These are phyloP conservation scores for Daldinia bambusicola DNA, from an alignment of 495 filamentous ascomycete genomes.

Conservation along the genomic window DNA sequence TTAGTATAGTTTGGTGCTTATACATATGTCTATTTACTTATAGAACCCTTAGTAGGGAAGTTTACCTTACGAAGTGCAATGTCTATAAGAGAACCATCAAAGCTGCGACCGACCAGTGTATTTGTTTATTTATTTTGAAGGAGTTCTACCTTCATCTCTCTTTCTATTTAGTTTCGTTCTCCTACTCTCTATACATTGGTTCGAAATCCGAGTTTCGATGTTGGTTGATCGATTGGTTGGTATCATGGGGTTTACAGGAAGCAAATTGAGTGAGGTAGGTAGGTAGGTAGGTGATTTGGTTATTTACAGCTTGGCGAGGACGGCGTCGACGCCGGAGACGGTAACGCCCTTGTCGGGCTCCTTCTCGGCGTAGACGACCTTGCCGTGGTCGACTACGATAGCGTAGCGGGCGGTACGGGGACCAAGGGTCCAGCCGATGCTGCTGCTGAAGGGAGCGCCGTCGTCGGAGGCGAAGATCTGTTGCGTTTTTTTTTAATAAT, in stretches of 20 bases:
- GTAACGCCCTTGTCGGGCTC: constrained; percentile 76
- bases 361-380: constrained; percentile 86
- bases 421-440: constrained; percentile 81
- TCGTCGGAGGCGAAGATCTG: constrained; percentile 89
- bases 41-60: no score
- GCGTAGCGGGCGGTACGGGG: constrained; percentile 84
- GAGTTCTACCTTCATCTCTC: not conserved
- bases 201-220: not conserved
- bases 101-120: no score
- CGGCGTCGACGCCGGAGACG: constrained; percentile 77
- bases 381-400: constrained; percentile 89
- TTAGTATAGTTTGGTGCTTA: no score
- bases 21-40: no score
- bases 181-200: not conserved
- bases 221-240: no score
- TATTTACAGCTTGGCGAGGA: constrained; percentile 72
- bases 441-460: constrained; percentile 79
- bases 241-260: not conserved
- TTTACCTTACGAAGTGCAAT: no score
- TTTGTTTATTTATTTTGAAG: no score
- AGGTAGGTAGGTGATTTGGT: not conserved
- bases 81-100: no score
- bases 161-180: not conserved
- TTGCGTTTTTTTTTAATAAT: no score
- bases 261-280: not conserved